Evolutionary conservation across 169 alveolate genomes (phyloP).

Genomic region (Plasmodium cynomolgi): DNA sequence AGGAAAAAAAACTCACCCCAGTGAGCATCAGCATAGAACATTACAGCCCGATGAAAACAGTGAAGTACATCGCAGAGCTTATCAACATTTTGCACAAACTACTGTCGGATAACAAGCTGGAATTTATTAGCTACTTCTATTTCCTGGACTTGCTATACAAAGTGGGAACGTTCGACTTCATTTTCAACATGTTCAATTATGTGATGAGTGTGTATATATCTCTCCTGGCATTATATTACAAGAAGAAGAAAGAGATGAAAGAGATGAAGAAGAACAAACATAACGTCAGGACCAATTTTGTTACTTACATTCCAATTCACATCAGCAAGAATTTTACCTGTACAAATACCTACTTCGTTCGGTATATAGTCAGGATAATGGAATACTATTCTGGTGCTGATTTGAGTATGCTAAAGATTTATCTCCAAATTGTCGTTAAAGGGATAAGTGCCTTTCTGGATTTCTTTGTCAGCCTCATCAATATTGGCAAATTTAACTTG

Average conservation of each 20-base stretch:
- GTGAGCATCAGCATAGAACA: slow-evolving; percentile 26
- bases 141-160: slow-evolving; percentile 62
- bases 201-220: slow-evolving; percentile 75
- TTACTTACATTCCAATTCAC: slow-evolving; percentile 67
- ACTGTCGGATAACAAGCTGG: slow-evolving; percentile 58
- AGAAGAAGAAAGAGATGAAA: slow-evolving; percentile 45
- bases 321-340: slow-evolving; percentile 74
- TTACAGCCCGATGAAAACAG: slow-evolving; percentile 70
- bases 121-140: slow-evolving; percentile 65
- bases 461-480: slow-evolving; percentile 44
- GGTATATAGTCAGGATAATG: slow-evolving; percentile 59
- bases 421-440: slow-evolving; percentile 57
- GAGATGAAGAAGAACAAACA: slow-evolving; percentile 39
- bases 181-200: slow-evolving; percentile 74
- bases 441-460: slow-evolving; percentile 51
- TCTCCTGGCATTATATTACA: slow-evolving; percentile 36
- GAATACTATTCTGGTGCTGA: slow-evolving; percentile 19
- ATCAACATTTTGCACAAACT: slow-evolving; percentile 59
- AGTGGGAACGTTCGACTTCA: slow-evolving; percentile 76
- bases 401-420: slow-evolving; percentile 17
- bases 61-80: slow-evolving; percentile 65
- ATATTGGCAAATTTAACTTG: slow-evolving; percentile 52
- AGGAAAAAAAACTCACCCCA: slow-evolving; percentile 7
- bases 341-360: slow-evolving; percentile 68
- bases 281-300: background rate